Evolutionary conservation across 164 flowering plant species (phyloP), one percentile per base, ranked within the genome.

Genomic region (Nymphaea colorata): DNA sequence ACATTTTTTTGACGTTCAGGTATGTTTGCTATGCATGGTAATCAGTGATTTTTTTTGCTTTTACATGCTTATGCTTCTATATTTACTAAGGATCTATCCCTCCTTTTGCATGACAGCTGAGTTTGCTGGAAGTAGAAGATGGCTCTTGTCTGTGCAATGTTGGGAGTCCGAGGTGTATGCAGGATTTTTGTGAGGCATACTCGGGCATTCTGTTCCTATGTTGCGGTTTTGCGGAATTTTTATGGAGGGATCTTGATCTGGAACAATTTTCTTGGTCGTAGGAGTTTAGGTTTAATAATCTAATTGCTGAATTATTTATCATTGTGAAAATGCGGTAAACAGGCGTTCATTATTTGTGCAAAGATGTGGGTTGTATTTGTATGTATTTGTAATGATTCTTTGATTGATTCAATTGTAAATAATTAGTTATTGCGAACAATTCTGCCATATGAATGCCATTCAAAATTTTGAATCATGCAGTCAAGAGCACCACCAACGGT

Each of bases 151-250:
- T 0, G 12, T 51, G 57, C 57, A 51, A 51, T 51, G 57, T 51
- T 51, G 57, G 57, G 57, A 51, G 64, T 12, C 71, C 69, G 73
- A 77, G 77, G 71, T 72, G 66, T 57, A 60, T 69, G 73, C 73
- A 61, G 18, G 64, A 41, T 70, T 77, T 77, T 74, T 72, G 63
- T 57, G 65, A 72, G 44, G 80, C 80, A 72, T 77, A 71, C 77
- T 77, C 73, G 71, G 80, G 18, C 3, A 67, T 17, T 55, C 12
- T 55, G 10, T 10, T 61, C 36, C 12, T 12, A 17, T 61, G 25
- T 61, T 61, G 64, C 64, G 41, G 42, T 61, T 61, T 61, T 41
- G 16, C 64, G 8, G 7, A 47, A 47, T 47, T 47, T 51, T 2
- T 25, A 25, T 25, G 36, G 36, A 25, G 36, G 36, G 36, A 25